A percentile compares a stretch with the other conserved stretches of the same genome.
These are phyloP conservation scores for Xylaria sp. DNA, from an alignment of 2,329 filamentous ascomycete species.

Conservation along the genomic window DNA sequence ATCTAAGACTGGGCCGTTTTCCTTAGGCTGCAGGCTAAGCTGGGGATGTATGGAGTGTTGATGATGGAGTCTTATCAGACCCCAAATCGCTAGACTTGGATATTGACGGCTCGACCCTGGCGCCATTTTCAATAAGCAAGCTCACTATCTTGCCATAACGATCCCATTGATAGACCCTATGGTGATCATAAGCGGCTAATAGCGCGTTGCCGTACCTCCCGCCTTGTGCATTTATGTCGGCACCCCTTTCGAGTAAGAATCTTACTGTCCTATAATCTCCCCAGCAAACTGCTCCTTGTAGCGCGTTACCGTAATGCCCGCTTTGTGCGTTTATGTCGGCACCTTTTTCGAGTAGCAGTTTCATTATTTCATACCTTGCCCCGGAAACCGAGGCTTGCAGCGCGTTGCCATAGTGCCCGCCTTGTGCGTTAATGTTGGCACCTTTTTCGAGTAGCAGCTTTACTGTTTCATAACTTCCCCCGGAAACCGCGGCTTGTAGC, in stretches of 20 bases:
- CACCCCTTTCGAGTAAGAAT: slow-evolving; percentile 3
- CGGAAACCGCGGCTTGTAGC: not conserved
- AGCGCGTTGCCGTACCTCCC: not conserved
- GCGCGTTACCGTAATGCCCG: not conserved
- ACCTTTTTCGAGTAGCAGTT: slow-evolving; percentile 4
- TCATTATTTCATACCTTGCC: not conserved
- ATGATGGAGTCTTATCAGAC: too few relatives aligned
- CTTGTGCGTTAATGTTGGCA: slow-evolving; percentile 13
- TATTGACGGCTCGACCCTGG: not conserved
- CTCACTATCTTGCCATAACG: not conserved
- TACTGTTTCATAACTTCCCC: not conserved
- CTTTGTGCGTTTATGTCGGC: slow-evolving; percentile 13
- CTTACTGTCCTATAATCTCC: not conserved
- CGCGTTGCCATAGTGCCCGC: not conserved
- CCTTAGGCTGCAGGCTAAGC: too few relatives aligned
- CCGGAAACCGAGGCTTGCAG: not conserved
- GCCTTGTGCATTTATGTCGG: slow-evolving; percentile 6
- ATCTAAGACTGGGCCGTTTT: too few relatives aligned
- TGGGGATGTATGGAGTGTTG: too few relatives aligned
- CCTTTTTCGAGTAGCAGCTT: not conserved
- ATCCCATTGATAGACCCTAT: too few relatives aligned
- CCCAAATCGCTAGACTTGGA: too few relatives aligned
- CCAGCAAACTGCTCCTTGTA: not conserved
- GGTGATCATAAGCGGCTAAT: not conserved
- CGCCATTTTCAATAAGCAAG: slow-evolving; percentile 5